These are phyloP conservation scores for Porphyra umbilicalis DNA, from an alignment of 31 red algal species.

Conservation along the genomic window DNA sequence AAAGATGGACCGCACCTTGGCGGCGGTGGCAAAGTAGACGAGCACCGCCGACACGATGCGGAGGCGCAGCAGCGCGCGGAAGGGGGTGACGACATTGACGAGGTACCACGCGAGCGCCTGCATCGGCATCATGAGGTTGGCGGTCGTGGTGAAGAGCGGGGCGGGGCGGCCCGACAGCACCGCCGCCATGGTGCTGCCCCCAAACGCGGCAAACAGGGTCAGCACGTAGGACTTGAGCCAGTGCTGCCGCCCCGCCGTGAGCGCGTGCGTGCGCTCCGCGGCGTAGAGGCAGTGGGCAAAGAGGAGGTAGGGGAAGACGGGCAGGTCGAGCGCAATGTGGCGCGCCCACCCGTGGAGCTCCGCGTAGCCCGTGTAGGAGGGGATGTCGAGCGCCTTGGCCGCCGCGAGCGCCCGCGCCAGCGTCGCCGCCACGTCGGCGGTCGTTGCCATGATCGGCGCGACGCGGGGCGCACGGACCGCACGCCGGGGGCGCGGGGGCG, in stretches of 20 bases:
- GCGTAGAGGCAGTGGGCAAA: constrained; percentile 34
- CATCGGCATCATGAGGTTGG: constrained; percentile 46
- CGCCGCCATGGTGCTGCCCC: constrained; percentile 57
- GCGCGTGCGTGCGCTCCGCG: constrained; percentile 25
- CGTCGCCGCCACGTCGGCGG: neutral
- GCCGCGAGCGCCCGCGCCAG: neutral
- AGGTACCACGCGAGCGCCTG: constrained; percentile 52
- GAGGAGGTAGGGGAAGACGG: constrained; percentile 38
- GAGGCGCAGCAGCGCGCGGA: constrained; percentile 17
- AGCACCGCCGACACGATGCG: constrained; percentile 37
- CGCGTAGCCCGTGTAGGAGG: neutral
- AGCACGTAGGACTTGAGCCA: constrained; percentile 68
- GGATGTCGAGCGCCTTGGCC: neutral
- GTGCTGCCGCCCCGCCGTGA: constrained; percentile 35
- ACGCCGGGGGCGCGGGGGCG: too few species aligned
- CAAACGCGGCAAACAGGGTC: constrained; percentile 68
- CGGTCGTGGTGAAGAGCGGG: constrained; percentile 51
- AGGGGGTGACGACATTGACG: constrained; percentile 11
- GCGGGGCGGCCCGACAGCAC: constrained; percentile 34
- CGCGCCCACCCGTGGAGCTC: neutral
- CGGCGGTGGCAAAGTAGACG: constrained; percentile 50
- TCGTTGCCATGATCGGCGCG: neutral
- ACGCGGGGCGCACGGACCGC: too few species aligned
- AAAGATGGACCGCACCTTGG: constrained; percentile 57
- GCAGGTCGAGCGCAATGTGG: constrained; percentile 26